Evolutionary conservation across 345 rosid species (phyloP), one percentile per base, ranked within the genome.

Genomic region (Pugionium cornutum): DNA sequence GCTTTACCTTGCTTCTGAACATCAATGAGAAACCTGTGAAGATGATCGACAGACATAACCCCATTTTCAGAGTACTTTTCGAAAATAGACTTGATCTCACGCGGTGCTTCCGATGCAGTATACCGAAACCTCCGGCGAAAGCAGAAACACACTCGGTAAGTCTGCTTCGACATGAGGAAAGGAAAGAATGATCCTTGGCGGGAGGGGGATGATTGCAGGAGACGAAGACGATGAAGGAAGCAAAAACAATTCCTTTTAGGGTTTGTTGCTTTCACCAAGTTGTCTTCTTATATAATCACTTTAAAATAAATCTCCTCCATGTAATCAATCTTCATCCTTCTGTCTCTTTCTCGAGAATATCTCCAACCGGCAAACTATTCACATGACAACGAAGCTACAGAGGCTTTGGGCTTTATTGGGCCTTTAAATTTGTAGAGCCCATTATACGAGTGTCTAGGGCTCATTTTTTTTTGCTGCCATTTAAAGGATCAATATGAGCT

Each of bases 101-200:
- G 75, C 46, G 91, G 91, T 29, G 83, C 86, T 28, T 83, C 88
- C 42, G 84, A 70, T 67, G 60, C 78, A 4, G 88, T 74, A n/a
- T 76, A 60, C n/a, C 58, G 78, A 79, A 85, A 85, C 41, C 84
- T 62, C 66, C 91, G 70, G 18, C 76, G 76, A 75, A 81, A 85
- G 77, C 88, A 85, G 78, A 79, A 81, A 76, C 91, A 85, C 6
- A 85, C 83, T 60, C 39, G 77, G 82, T 83, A 83, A 5, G 86
- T 81, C 74, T 85, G 91, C 46, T 75, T 72, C 53, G 75, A 72
- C 75, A 72, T 72, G 36, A 47, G 25, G 63, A 3, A 4, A 28
- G 30, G 4, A 35, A 18, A 18, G 49, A 28, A 8, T 8, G 35
- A 66, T 69, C 67, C 40, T 50, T 50, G 58, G 49, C 18, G 18